phyloP scores from a whole-genome alignment of 495 filamentous ascomycete genomes.

The Darksidea phi region DNA sequence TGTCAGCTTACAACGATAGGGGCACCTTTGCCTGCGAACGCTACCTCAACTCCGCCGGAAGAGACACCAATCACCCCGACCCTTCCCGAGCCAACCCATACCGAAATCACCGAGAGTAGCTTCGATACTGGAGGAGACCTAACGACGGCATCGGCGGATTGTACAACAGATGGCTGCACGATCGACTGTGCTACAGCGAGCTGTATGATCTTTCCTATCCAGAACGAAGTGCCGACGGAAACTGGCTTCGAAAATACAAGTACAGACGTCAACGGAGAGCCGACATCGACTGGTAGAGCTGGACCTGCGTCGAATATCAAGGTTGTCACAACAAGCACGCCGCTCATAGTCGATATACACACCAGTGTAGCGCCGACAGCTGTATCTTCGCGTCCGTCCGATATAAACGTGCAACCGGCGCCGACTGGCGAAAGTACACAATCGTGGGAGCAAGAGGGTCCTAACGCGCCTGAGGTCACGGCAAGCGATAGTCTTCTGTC shows the following conservation, averaged over 20 bases:
- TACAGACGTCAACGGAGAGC: not conserved
- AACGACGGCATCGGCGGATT: too few relatives aligned
- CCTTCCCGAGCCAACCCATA: not conserved
- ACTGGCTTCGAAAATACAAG: not conserved
- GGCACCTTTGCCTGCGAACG: not conserved
- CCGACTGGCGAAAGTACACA: not conserved
- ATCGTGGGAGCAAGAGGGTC: not conserved
- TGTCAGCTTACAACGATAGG: not conserved
- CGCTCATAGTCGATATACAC: too few relatives aligned
- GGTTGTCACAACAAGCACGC: not conserved
- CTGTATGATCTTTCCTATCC: not conserved
- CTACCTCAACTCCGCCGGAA: not conserved
- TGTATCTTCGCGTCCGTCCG: too few relatives aligned
- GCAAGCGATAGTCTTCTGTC: conserved; percentile 1
- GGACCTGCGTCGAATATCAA: not conserved
- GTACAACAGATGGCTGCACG: too few relatives aligned
- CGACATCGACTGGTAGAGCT: too few relatives aligned
- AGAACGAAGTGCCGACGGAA: not conserved
- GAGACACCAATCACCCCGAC: not conserved
- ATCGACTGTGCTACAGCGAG: not conserved
- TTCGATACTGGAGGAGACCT: not conserved
- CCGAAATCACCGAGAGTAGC: not conserved
- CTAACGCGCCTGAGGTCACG: not conserved
- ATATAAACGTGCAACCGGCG: not conserved
- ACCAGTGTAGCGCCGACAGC: too few relatives aligned